These are phyloP conservation scores for Tylopilus plumbeoviolaceoides DNA, from an alignment of 768 basidiomycete genomes.

Conservation along the genomic window DNA sequence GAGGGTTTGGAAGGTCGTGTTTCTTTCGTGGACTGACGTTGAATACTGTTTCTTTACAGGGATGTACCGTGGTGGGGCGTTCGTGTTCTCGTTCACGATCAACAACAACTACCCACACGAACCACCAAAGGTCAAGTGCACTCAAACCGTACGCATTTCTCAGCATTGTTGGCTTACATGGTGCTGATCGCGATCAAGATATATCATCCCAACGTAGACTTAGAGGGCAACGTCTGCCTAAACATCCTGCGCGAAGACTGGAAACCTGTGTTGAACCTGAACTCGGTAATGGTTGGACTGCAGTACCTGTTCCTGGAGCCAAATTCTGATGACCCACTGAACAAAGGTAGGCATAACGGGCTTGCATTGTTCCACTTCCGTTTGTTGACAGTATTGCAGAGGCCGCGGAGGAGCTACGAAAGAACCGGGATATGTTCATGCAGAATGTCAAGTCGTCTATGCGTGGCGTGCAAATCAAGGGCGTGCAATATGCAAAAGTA, in stretches of 20 bases:
- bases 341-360: constrained; percentile 69
- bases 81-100: constrained; percentile 92
- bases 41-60: constrained; percentile 43
- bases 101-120: constrained; percentile 99
- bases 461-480: constrained; percentile 75
- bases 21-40: not conserved
- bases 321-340: constrained; percentile 96
- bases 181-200: constrained; percentile 52
- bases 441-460: constrained; percentile 85
- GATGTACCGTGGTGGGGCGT: constrained; percentile 96
- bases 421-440: constrained; percentile 79
- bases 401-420: constrained; percentile 91
- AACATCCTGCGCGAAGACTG: constrained; percentile 99
- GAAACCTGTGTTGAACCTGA: constrained; percentile 98
- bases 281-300: constrained; percentile 96
- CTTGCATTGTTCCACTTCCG: not conserved
- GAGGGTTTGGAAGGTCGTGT: constrained; percentile 59
- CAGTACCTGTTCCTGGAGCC: constrained; percentile 99
- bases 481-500: constrained; percentile 78
- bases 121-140: constrained; percentile 98
- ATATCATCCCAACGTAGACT: constrained; percentile 97
- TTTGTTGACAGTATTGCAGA: constrained; percentile 48
- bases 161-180: not conserved
- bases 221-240: constrained; percentile 97
- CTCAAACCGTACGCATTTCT: constrained; percentile 66